phyloP scores from a whole-genome alignment of 2,329 filamentous ascomycete species.

The Alternaria burnsii region DNA sequence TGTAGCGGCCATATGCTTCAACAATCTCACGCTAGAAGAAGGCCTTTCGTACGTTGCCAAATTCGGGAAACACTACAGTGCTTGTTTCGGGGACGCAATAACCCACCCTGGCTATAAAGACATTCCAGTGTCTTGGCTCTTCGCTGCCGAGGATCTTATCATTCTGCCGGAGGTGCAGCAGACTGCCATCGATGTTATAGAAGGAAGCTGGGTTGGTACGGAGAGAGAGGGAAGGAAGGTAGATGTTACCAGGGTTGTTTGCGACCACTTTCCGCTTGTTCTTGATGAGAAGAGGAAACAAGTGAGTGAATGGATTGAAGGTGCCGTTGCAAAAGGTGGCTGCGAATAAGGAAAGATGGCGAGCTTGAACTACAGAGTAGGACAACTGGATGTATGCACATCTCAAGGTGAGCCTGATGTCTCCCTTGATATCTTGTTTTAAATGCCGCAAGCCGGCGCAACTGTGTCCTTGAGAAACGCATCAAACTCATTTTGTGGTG shows the following conservation, averaged over 20 bases:
- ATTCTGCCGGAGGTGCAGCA: conserved; percentile 47
- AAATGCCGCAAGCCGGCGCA: neutral
- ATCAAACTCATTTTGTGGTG: neutral
- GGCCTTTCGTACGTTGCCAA: conserved; percentile 21
- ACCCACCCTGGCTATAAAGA: conserved; percentile 55
- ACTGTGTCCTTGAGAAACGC: too few relatives aligned
- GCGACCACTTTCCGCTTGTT: conserved; percentile 47
- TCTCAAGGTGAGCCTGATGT: neutral
- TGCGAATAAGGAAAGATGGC: neutral
- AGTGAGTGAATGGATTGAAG: conserved; percentile 38
- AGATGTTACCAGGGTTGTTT: conserved; percentile 49
- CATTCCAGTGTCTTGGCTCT: conserved; percentile 52
- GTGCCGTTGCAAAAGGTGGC: conserved; percentile 19
- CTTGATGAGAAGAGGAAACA: conserved; percentile 34
- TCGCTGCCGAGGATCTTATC: conserved; percentile 50
- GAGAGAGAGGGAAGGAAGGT: conserved; percentile 48
- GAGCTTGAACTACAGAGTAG: neutral
- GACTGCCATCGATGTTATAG: conserved; percentile 47
- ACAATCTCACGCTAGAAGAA: conserved; percentile 22
- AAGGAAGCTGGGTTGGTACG: conserved; percentile 36
- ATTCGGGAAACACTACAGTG: conserved; percentile 44
- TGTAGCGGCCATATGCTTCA: conserved; percentile 26
- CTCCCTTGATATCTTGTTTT: neutral
- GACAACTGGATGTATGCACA: neutral
- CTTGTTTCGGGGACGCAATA: conserved; percentile 46